Evolutionary conservation across 306 rosid genomes (phyloP), one percentile per base, ranked within the genome.

Genomic region (Alnus rubra): DNA sequence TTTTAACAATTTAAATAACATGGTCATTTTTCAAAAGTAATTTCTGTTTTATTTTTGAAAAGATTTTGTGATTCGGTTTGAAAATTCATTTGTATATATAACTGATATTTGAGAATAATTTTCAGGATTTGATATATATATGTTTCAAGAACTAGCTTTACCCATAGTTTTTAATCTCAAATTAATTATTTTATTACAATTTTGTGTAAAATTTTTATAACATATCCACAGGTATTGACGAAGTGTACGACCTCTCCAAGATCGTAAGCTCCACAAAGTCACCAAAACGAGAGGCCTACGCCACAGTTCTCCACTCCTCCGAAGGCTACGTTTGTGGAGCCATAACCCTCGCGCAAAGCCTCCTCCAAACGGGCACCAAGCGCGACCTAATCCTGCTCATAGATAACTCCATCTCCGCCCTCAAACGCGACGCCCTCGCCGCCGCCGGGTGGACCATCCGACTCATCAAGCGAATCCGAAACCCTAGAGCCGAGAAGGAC

Each of bases 251-350:
- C 76, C 77, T 88, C 19, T 81, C 90, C 0, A 87, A 82, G 71
- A 90, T 93, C 72, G 82, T 69, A 69, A 82, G 80, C 3, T 83
- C 82, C 2, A 59, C 75, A 74, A 88, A 78, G 1, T 75, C 80
- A 51, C 81, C 86, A 3, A 89, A 86, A 78, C 91, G 90, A 69
- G 96, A 95, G 76, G 99, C 99, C 33, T 95, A 95, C 78, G 99
- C 88, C 9, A 90, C 98, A 0, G 92, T 95, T 3, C 89, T 95
- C 42, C 99, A 95, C 78, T 93, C 99, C 6, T 80, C 91, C 0
- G 96, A 88, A 14, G 13, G 84, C 48, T 95, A 95, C 74, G 98
- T 93, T 4, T 95, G 99, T 15, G 99, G 99, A 8, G 98, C 99
- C 80, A 93, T 92, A 71, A 81, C 91, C 1, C 72, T 95, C 0